Percentiles rank a stretch among this genome's conserved stretches.
phyloP scores from a whole-genome alignment of 495 filamentous ascomycete genomes.

The Aspergillus coremiiformis region DNA sequence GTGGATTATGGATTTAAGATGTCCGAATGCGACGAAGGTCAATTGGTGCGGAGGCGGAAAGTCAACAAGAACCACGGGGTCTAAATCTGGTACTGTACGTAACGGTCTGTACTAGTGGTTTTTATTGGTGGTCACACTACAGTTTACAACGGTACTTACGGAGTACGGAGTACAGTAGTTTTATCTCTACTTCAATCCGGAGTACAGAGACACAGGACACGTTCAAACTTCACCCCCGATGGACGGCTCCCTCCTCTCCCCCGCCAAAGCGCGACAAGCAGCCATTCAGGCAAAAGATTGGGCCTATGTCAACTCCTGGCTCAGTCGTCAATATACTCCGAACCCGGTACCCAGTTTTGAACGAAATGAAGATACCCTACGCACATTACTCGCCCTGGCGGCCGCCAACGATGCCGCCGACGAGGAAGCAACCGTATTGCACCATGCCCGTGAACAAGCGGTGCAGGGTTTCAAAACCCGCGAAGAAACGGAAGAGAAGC shows the following conservation, averaged over 20 bases:
- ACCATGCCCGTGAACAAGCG: constrained; percentile 35
- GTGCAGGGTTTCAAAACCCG: constrained; percentile 27
- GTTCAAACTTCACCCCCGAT: too few species aligned
- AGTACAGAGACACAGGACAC: too few species aligned
- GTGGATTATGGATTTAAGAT: too few species aligned
- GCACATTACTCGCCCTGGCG: constrained; percentile 65
- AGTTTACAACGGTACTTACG: too few species aligned
- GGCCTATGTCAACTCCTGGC: constrained; percentile 80
- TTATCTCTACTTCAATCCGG: too few species aligned
- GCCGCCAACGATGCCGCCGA: constrained; percentile 75
- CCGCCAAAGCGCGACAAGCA: constrained; percentile 41
- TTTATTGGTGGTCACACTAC: too few species aligned
- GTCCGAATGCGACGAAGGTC: background rate
- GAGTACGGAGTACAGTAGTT: too few species aligned
- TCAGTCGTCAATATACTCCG: constrained; percentile 58
- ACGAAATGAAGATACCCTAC: constrained; percentile 76
- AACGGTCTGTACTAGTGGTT: too few species aligned
- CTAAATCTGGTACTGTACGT: too few species aligned
- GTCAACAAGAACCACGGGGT: background rate
- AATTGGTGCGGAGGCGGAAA: background rate
- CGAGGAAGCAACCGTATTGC: constrained; percentile 56
- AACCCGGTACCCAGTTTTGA: constrained; percentile 63
- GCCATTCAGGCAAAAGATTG: constrained; percentile 69
- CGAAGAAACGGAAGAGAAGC: constrained; percentile 25
- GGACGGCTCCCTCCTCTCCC: constrained; percentile 37